Conservation (phyloP, 2,329 filamentous ascomycete genomes). For the Fusarium armeniacum region DNA sequence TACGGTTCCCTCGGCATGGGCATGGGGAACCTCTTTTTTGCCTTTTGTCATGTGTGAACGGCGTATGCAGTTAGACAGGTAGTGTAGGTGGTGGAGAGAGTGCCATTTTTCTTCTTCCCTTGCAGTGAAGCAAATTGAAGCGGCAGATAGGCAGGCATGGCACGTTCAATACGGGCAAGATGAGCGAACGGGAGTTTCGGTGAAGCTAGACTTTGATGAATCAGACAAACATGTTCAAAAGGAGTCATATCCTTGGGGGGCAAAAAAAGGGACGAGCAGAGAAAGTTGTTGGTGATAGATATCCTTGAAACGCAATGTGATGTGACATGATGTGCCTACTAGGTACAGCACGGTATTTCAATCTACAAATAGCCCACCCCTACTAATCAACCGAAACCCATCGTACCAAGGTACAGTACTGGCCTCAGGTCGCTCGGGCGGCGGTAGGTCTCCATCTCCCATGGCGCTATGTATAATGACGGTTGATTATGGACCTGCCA, state of each 20-base stretch:
- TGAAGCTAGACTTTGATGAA: conserved; percentile 38
- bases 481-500: conserved; percentile 32
- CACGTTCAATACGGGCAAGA: conserved; percentile 31
- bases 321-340: conserved; percentile 21
- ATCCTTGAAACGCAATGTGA: conserved; percentile 20
- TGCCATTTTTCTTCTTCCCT: conserved; percentile 39
- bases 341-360: conserved; percentile 33
- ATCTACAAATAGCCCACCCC: conserved; percentile 17
- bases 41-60: conserved; percentile 5
- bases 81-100: conserved; percentile 31
- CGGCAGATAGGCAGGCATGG: conserved; percentile 31
- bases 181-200: conserved; percentile 31
- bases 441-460: conserved; percentile 2
- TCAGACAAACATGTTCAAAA: conserved; percentile 18
- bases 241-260: conserved; percentile 35
- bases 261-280: not conserved
- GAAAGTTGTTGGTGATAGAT: conserved; percentile 37
- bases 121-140: conserved; percentile 45
- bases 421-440: conserved; percentile 7
- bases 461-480: conserved; percentile 31
- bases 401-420: conserved; percentile 1
- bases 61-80: conserved; percentile 1
- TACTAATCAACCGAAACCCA: conserved; percentile 7
- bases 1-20: conserved; percentile 29
- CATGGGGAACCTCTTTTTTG: conserved; percentile 26